Evolutionary conservation across 768 basidiomycete species (phyloP), one percentile per base, ranked within the genome.

Genomic region (Russula compacta): DNA sequence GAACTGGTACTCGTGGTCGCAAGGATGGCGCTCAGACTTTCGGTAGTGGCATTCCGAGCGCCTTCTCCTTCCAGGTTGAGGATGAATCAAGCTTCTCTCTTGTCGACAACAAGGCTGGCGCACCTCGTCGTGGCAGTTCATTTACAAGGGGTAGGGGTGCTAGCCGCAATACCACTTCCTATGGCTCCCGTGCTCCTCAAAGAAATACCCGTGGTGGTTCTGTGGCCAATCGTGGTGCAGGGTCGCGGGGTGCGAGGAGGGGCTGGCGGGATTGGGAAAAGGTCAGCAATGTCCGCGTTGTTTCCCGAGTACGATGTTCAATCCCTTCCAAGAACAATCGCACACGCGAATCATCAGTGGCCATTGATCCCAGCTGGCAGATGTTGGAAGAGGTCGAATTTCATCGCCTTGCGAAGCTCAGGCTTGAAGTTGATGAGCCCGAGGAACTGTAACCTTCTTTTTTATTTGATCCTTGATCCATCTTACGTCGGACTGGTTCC

Each of bases 311-410:
- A 33, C 9, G 1, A 35, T 14, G 12, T 38, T 10, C 33, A 49
- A 47, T 54, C 64, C 63, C 71, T 2, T 21, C 33, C 7, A 44
- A 86, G 92, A 89, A 78, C 66, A 84, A 87, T 66, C 86, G 93
- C 63, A 82, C 84, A 43, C 84, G 97, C 53, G 95, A 98, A 74
- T 88, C 94, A 4, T 95, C 92, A 1, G 92, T 99, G 59, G 87
- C 86, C 29, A 95, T 99, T 68, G 88, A 87, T 53, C 84, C 90
- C 19, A 85, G 88, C 64, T 99, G 97, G 97, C 75, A 79, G n/a
- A 87, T 97, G 82, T 77, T 97, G 51, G 97, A 99, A 74, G 97
- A 99, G 76, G 86, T 99, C 68, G 94, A 98, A 71, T 98, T 98
- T 77, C 83, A 89, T 74, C 86, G 95, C 55, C 79, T 99, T 60